phyloP scores from a whole-genome alignment of 306 rosid species.

The Dryas drummondii region DNA sequence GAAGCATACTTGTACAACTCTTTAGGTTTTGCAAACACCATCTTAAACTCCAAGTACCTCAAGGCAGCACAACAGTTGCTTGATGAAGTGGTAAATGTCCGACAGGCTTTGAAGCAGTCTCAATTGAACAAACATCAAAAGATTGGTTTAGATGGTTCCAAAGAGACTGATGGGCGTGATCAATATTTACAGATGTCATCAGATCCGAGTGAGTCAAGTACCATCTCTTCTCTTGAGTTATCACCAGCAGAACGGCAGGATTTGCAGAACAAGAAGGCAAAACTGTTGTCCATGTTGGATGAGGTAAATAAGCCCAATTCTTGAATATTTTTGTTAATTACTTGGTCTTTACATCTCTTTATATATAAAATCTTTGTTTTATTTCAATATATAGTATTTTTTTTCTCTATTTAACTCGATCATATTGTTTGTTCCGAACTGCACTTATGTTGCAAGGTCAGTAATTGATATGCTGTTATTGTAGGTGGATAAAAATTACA shows the following conservation, averaged over 20 bases:
- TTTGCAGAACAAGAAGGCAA: slow-evolving; percentile 67
- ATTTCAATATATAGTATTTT: not conserved
- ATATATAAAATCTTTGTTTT: not conserved
- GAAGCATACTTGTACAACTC: slow-evolving; percentile 41
- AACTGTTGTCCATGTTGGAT: slow-evolving; percentile 75
- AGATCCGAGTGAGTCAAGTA: slow-evolving; percentile 43
- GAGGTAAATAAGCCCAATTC: slow-evolving; percentile 52
- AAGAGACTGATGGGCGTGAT: slow-evolving; percentile 56
- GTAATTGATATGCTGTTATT: slow-evolving; percentile 5
- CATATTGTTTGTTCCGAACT: not conserved
- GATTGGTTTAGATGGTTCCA: slow-evolving; percentile 44
- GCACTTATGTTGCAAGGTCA: not conserved
- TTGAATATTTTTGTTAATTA: slow-evolving; percentile 1
- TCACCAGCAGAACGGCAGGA: slow-evolving; percentile 66
- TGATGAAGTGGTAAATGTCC: slow-evolving; percentile 73
- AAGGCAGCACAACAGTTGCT: slow-evolving; percentile 80
- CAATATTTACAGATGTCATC: slow-evolving; percentile 45
- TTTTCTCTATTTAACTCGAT: not conserved
- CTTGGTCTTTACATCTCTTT: not conserved
- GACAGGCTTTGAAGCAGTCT: slow-evolving; percentile 65
- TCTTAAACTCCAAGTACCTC: slow-evolving; percentile 51
- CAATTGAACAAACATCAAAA: slow-evolving; percentile 49
- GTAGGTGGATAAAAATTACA: slow-evolving; percentile 83
- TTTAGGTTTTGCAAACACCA: slow-evolving; percentile 31
- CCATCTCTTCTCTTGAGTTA: slow-evolving; percentile 48